A percentile compares a stretch with the other conserved stretches of the same genome.
phyloP scores from a whole-genome alignment of 2,329 filamentous ascomycete species.

The Colletotrichum sp. region DNA sequence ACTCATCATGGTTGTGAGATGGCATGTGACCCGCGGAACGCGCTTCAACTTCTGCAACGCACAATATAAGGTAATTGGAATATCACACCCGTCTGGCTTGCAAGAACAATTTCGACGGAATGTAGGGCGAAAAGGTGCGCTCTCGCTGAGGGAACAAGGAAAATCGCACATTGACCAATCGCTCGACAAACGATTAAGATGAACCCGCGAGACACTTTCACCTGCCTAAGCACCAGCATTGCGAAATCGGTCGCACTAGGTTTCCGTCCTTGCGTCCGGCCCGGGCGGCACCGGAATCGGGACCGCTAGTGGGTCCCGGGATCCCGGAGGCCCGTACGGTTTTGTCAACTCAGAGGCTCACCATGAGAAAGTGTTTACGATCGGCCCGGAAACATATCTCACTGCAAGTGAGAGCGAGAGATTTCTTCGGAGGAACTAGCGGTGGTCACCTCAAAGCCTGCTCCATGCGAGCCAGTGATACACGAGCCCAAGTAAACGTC shows the following conservation, averaged over 20 bases:
- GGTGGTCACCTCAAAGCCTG: not conserved
- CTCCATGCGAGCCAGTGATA: not conserved
- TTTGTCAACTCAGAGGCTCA: not conserved
- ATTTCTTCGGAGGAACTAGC: fast-evolving
- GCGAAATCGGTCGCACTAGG: not conserved
- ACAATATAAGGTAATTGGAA: not conserved
- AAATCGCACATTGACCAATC: not conserved
- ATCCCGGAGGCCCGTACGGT: not conserved
- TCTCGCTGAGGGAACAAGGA: not conserved
- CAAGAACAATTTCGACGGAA: not conserved
- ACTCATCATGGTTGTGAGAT: not conserved
- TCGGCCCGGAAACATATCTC: not conserved
- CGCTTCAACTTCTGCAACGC: not conserved
- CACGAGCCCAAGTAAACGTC: not conserved
- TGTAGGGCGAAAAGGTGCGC: not conserved
- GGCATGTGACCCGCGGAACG: not conserved
- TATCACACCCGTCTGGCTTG: not conserved
- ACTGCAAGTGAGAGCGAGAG: not conserved
- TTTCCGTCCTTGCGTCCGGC: not conserved
- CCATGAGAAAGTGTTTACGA: not conserved
- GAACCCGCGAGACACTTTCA: not conserved
- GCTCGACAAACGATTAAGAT: not conserved
- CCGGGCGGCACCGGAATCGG: not conserved
- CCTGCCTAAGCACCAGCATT: not conserved
- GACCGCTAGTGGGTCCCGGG: not conserved